Percentiles rank a stretch among this genome's conserved stretches.
Conservation (phyloP, 1,284 basidiomycete species). For the Gomphus bonarii region DNA sequence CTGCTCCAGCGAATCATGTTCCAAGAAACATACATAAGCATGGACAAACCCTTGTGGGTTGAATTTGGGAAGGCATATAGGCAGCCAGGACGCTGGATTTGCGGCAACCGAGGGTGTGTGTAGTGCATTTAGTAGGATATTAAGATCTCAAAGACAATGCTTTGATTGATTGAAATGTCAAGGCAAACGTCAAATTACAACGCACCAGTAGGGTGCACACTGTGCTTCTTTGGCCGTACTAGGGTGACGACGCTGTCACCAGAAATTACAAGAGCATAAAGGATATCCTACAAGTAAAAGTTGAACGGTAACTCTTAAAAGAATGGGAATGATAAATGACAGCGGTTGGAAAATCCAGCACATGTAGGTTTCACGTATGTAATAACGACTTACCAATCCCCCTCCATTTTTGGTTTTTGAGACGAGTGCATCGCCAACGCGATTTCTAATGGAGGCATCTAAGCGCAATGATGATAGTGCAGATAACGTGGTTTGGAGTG, state of each 20-base stretch:
- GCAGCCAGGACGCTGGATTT: constrained; percentile 84
- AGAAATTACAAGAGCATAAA: constrained; percentile 84
- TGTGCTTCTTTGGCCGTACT: constrained; percentile 84
- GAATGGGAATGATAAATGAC: neutral
- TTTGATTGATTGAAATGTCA: neutral
- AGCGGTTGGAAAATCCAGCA: neutral
- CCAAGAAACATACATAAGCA: constrained; percentile 77
- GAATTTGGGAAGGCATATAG: constrained; percentile 93
- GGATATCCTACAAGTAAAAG: constrained; percentile 51
- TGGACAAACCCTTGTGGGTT: constrained; percentile 88
- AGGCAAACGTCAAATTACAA: constrained; percentile 3
- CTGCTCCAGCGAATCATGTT: constrained; percentile 23
- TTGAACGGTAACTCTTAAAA: neutral
- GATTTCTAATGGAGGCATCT: constrained; percentile 56
- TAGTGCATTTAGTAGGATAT: constrained; percentile 78
- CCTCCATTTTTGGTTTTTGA: constrained; percentile 48
- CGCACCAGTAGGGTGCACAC: constrained; percentile 85
- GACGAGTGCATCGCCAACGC: constrained; percentile 65
- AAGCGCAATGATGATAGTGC: constrained; percentile 76
- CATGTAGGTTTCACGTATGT: neutral
- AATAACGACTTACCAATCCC: neutral
- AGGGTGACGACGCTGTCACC: constrained; percentile 78
- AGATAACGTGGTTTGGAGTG: constrained; percentile 55
- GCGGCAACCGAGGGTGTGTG: constrained; percentile 59
- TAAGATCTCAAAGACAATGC: constrained; percentile 49